Evolutionary conservation across 164 flowering plant species (phyloP).

Genomic region (Aristolochia fimbriata): DNA sequence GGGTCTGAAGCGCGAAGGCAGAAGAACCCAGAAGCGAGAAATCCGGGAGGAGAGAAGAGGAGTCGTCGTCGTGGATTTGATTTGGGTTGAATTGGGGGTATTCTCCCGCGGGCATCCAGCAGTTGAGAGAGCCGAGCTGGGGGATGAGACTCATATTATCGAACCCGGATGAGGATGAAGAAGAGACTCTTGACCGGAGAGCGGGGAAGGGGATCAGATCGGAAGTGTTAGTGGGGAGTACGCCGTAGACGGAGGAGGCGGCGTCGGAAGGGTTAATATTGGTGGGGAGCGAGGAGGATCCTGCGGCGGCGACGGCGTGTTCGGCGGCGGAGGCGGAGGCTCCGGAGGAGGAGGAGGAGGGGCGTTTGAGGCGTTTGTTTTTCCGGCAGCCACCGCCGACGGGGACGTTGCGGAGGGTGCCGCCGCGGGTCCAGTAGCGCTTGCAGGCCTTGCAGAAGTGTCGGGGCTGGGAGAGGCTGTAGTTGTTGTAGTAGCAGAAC

Average conservation of each 20-base stretch:
- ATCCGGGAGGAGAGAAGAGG: constrained; percentile 31
- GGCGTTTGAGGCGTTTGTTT: constrained; percentile 55
- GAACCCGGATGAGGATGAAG: too few relatives aligned
- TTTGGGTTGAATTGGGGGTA: constrained; percentile 8
- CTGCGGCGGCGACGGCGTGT: too few relatives aligned
- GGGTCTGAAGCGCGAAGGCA: constrained; percentile 18
- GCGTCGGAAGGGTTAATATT: too few relatives aligned
- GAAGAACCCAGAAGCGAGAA: constrained; percentile 35
- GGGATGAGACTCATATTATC: too few relatives aligned
- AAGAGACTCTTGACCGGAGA: constrained; percentile 15
- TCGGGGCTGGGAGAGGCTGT: constrained; percentile 73
- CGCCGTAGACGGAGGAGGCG: constrained; percentile 5
- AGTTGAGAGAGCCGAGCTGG: too few relatives aligned
- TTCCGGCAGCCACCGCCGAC: constrained; percentile 78
- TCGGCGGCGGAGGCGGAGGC: too few relatives aligned
- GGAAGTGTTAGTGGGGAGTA: too few relatives aligned
- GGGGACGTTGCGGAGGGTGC: constrained; percentile 77
- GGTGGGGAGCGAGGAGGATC: too few relatives aligned
- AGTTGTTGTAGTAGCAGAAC: constrained; percentile 88
- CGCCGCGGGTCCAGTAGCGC: constrained; percentile 84
- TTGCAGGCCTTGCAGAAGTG: constrained; percentile 85
- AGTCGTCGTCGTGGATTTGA: constrained; percentile 21
- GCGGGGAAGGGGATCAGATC: constrained; percentile 25
- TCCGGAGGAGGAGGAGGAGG: constrained; percentile 2
- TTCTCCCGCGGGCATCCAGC: too few relatives aligned